A percentile compares a stretch with the other conserved stretches of the same genome.
Conservation (phyloP, 2,329 filamentous ascomycete species). For the Fusarium veterinarium region DNA sequence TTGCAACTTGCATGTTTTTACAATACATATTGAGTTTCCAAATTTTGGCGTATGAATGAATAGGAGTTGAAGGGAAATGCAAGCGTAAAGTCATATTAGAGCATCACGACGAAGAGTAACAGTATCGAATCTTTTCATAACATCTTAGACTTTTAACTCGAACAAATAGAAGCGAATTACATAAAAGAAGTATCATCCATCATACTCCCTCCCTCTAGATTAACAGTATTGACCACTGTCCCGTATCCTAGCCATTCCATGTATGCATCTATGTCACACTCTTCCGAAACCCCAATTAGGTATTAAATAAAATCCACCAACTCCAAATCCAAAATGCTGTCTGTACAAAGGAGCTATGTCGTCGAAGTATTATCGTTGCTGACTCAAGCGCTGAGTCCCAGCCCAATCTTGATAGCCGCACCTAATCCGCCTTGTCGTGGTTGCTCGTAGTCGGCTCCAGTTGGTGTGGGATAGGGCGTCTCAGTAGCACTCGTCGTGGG, state of each 20-base stretch:
- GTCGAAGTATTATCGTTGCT: constrained; percentile 1
- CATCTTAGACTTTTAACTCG: constrained; percentile 21
- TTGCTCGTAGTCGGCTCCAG: constrained; percentile 10
- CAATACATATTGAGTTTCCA: neutral
- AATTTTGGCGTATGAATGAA: neutral
- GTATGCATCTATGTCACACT: constrained; percentile 16
- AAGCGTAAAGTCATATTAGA: neutral
- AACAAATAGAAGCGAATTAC: constrained; percentile 27
- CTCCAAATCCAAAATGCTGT: constrained; percentile 25
- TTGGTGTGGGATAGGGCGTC: constrained; percentile 11
- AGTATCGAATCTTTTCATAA: neutral
- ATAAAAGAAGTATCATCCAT: constrained; percentile 17
- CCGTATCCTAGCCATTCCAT: constrained; percentile 6
- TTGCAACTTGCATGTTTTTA: neutral
- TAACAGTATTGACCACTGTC: neutral
- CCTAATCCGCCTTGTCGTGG: neutral
- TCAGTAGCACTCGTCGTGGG: constrained; percentile 7
- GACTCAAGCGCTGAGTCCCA: constrained; percentile 10
- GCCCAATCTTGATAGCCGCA: neutral
- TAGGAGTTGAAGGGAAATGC: neutral
- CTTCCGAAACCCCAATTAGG: constrained; percentile 18
- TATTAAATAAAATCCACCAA: constrained; percentile 31
- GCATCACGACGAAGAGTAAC: neutral
- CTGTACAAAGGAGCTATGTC: constrained; percentile 32
- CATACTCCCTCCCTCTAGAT: neutral